phyloP scores from a whole-genome alignment of 2,329 filamentous ascomycete genomes.

The Uncinocarpus reesii region DNA sequence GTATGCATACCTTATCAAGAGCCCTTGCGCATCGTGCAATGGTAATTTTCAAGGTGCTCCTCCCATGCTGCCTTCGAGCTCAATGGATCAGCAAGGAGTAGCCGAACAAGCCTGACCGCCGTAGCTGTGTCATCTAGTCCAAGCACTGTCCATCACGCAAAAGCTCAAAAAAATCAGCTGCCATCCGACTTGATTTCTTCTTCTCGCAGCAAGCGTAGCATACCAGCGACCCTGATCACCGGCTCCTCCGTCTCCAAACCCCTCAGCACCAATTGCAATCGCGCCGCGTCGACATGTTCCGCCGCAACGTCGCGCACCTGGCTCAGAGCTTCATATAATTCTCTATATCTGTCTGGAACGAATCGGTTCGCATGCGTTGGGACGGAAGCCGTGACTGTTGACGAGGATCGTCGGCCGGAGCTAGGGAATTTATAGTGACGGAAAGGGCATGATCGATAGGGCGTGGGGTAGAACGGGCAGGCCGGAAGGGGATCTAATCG shows the following conservation, averaged over 20 bases:
- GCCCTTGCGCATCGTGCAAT: conserved; percentile 43
- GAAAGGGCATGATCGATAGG: conserved; percentile 27
- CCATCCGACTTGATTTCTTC: not conserved
- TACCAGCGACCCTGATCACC: conserved; percentile 47
- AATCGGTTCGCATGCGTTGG: conserved; percentile 23
- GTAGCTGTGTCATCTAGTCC: conserved; percentile 41
- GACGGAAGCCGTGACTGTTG: not conserved
- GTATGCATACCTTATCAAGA: conserved; percentile 50
- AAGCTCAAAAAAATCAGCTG: not conserved
- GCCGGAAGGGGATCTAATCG: conserved; percentile 24
- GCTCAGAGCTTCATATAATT: conserved; percentile 45
- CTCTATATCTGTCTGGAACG: conserved; percentile 43
- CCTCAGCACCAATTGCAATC: conserved; percentile 49
- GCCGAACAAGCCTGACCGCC: conserved; percentile 52
- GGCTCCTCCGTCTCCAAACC: conserved; percentile 47
- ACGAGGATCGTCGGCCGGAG: not conserved
- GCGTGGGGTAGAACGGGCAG: conserved; percentile 35
- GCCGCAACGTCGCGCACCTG: conserved; percentile 44
- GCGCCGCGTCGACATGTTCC: conserved; percentile 48
- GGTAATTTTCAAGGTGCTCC: conserved; percentile 43
- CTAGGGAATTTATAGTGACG: conserved; percentile 12
- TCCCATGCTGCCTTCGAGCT: conserved; percentile 57
- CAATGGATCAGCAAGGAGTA: conserved; percentile 62
- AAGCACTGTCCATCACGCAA: conserved; percentile 32
- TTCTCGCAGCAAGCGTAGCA: conserved; percentile 12